Percentiles rank a stretch among this genome's conserved stretches.
Conservation (phyloP, 306 rosid species). For the Gastrolobium villosum region DNA sequence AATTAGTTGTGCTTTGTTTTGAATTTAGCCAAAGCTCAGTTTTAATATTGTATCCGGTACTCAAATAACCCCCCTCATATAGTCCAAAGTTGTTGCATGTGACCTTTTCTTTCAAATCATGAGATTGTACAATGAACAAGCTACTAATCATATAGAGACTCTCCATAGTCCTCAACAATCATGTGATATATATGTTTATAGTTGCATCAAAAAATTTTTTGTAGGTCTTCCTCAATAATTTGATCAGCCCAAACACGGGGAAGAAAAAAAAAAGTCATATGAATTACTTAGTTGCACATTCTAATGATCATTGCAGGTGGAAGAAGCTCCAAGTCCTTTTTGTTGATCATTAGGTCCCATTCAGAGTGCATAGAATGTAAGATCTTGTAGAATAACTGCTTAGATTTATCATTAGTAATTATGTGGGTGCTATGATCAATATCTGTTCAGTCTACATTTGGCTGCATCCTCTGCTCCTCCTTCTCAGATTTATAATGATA, state of each 20-base stretch:
- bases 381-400: constrained; percentile 50
- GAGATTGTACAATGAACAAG: constrained; percentile 65
- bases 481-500: constrained; percentile 7
- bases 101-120: constrained; percentile 53
- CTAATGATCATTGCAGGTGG: constrained; percentile 60
- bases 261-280: constrained; percentile 29
- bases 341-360: constrained; percentile 48
- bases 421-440: constrained; percentile 54
- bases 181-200: neutral
- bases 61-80: constrained; percentile 46
- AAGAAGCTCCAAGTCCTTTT: constrained; percentile 60
- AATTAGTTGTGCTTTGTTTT: constrained; percentile 50
- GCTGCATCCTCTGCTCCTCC: constrained; percentile 44
- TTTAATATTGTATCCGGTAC: constrained; percentile 17
- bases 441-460: constrained; percentile 48
- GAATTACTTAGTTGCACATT: constrained; percentile 56
- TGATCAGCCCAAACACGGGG: constrained; percentile 18
- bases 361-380: constrained; percentile 42
- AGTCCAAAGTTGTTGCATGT: constrained; percentile 70
- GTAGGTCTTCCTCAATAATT: constrained; percentile 42
- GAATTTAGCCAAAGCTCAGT: constrained; percentile 43
- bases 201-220: constrained; percentile 26
- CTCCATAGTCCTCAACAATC: constrained; percentile 46
- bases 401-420: constrained; percentile 57
- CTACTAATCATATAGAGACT: constrained; percentile 52